Base-by-base conservation (phyloP, 495 filamentous ascomycete genomes). In the Neurospora intermedia region DNA sequence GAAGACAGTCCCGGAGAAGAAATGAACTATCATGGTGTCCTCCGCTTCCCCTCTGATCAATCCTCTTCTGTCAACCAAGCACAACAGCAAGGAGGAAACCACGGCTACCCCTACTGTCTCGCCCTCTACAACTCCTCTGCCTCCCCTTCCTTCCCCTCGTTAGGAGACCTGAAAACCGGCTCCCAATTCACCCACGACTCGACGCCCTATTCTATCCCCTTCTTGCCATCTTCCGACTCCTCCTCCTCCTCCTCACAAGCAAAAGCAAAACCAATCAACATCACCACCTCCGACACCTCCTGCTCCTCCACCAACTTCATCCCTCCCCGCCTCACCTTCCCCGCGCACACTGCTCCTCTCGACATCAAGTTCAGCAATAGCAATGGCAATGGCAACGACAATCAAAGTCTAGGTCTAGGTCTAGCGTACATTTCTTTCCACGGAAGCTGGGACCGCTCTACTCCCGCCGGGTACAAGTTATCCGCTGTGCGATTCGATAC, bases 1-100 rank as follows among this genome's bases (percentile, higher is more conserved):
- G 76, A 87, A 48, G 84, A 92, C 46, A 93, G 93, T 75, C 92
- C 92, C 0, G 90, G 88, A 15, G 92, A 93, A 77, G 90, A 93
- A 75, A 79, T 93, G 72, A 94, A 93, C 77, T 92, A 84, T 80
- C 88, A 90, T 16, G 92, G 91, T 2, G 84, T 85, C 54, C 82
- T 92, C 5, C 54, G 7, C 27, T 15, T 66, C 16, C 54, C 54
- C 23, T 15, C 46, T 27, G 84, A 88, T 71, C 79, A 78, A 2
- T 83, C 87, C 0, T 74, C 78, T 0, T 74, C 81, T 43, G 0
- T 16, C 18, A 9, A 4, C 43, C 43, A 46, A 20, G 9, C 43
- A 43, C 20, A 41, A 41, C 16, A 71, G 7, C 72, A 77, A 10
- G 77, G 77, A 6, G 75, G 76, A 5, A 90, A 91, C 78, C 88